Evolutionary conservation across 768 basidiomycete genomes (phyloP), one percentile per base, ranked within the genome.

Genomic region (Calocybe gangraenosa): DNA sequence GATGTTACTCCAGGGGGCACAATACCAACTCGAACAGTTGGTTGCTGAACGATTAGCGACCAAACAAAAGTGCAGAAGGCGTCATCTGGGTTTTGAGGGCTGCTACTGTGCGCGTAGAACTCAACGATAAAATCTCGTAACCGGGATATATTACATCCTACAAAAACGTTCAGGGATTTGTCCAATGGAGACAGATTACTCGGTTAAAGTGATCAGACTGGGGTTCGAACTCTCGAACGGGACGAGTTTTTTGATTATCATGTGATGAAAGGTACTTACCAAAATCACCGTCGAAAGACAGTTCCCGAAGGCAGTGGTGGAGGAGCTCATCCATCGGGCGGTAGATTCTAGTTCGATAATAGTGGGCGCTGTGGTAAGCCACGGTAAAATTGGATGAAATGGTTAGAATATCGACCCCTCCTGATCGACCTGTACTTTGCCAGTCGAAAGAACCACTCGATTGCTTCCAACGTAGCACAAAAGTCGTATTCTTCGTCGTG

Each of bases 271-370:
- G n/a, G 43, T 45, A 76, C 85, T 70, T 63, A 93, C 92, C 92
- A 34, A 90, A 71, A 61, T 93, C 89, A 4, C 92, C 92, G 57
- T 93, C 91, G 64, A 92, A 93, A 4, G 92, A 81, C 22, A 95
- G 72, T 62, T 95, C 90, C 31, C 85, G 83, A 28, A 92, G 74
- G 59, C 87, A 87, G 60, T 91, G 84, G 58, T 84, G 82, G 31
- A 94, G 67, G 35, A 95, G 80, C 58, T 91, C 84, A 60, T 94
- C 92, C 85, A 94, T 92, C 30, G 34, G 14, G 40, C 40, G 18
- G 34, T 21, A 23, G 14, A 31, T 31, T 8, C 30, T 8, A 8
- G 8, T 14, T 31, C 14, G 30, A 14, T 31, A 31, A 31, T 8
- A 8, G 14, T 31, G 14, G 14, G 8, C 30, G 30, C 30, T n/a